Evolutionary conservation across 2,329 filamentous ascomycete species (phyloP), one percentile per base, ranked within the genome.

Genomic region (Fusarium armeniacum): DNA sequence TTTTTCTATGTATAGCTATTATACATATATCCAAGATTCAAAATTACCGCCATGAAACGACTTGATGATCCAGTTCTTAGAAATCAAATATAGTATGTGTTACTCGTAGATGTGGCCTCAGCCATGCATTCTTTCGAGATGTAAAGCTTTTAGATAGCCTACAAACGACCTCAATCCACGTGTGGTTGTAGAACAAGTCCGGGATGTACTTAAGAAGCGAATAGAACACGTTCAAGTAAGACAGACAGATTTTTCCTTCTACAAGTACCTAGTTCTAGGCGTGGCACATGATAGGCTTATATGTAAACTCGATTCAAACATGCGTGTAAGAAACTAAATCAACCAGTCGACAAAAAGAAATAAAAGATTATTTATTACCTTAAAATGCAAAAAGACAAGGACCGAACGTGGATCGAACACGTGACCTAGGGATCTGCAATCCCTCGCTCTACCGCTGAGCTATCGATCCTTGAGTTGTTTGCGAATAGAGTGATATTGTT

Each of bases 361-460:
- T 6, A 18, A 18, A 10, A 24, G 5, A 3, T 13, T 13, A 3
- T 26, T 16, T 46, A 6, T 16, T 46, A 6, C 13, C 3, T 6
- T 11, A 9, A 10, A 13, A 47, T 1, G 4, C 1, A 45, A 64
- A 64, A 70, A 70, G 45, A 18, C 35, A 6, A 70, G 67, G 67
- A 67, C 67, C 67, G 67, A 70, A 59, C 67, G 67, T 70, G 67
- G 67, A 64, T 70, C 67, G 67, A 70, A 70, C 67, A 70, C 67
- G 67, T 58, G 67, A 30, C 67, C 67, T 70, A 63, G 54, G 49
- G 67, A 70, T 70, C 67, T 70, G 67, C 67, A 70, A 70, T 70
- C 67, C 45, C 67, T 59, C 67, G 67, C 67, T 70, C 67, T 70
- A 70, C 67, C 67, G 26, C 67, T 70, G 67, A 69, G 67, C 67